Evolutionary conservation across 441 rosid species (phyloP).

Genomic region (Jatropha podagrica): DNA sequence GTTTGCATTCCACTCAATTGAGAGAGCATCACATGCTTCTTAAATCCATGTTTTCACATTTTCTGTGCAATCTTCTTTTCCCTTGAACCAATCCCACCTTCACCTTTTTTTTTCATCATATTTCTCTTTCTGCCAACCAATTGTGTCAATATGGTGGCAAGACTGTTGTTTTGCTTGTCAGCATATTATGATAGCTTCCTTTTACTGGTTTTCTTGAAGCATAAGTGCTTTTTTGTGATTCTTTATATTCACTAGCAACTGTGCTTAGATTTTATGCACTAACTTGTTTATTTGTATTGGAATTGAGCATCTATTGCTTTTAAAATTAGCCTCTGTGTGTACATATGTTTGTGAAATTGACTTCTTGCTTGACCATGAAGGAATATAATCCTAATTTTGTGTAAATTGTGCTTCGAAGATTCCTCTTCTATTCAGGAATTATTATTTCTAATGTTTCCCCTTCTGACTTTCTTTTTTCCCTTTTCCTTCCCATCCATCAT

Average conservation of each 20-base stretch:
- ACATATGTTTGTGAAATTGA: constrained; percentile 1
- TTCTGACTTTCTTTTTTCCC: neutral
- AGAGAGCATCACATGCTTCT: constrained; percentile 53
- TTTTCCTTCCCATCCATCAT: too few species aligned
- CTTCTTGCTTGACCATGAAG: constrained; percentile 8
- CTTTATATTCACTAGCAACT: constrained; percentile 19
- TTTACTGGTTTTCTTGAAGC: constrained; percentile 25
- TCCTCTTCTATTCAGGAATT: neutral
- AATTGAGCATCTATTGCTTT: constrained; percentile 25
- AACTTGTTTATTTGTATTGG: constrained; percentile 4
- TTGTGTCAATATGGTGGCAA: constrained; percentile 30
- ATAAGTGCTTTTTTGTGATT: constrained; percentile 24
- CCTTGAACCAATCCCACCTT: constrained; percentile 30
- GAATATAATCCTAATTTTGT: constrained; percentile 1
- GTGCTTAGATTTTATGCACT: constrained; percentile 21
- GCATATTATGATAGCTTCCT: constrained; percentile 22
- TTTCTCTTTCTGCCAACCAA: constrained; percentile 44
- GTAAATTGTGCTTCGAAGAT: neutral
- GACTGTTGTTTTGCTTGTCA: constrained; percentile 23
- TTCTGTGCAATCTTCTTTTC: constrained; percentile 22
- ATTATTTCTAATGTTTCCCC: neutral
- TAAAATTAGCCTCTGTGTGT: neutral
- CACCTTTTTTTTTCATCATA: constrained; percentile 15
- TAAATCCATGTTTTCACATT: constrained; percentile 30
- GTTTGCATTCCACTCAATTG: constrained; percentile 73